Evolutionary conservation across 192 early-diverging fungal species (phyloP), one percentile per base, ranked within the genome.

Genomic region (Entomortierella lignicola): DNA sequence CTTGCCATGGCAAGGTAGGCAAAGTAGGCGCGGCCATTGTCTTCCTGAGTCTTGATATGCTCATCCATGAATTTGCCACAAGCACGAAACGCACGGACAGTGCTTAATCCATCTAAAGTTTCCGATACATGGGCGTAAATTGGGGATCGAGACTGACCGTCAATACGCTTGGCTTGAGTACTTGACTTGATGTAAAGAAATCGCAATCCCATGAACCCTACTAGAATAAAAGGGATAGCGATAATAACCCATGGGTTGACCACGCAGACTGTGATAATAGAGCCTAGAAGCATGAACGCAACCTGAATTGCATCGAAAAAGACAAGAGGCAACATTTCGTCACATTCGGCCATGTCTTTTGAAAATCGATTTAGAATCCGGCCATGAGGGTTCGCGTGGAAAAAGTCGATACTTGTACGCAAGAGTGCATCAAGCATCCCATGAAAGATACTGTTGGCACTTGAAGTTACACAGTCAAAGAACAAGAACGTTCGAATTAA

Each of bases 101-200:
- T 87, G 0, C 86, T 84, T 31, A 90, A 71, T 0, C 93, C 94
- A 25, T 90, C 92, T 29, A 93, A 66, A 0, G 92, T 85, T 30
- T 90, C 85, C 11, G 84, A 94, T 37, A 82, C 63, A 64, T 73
- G 85, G 48, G 82, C 88, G 82, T 86, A 84, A 10, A 96, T 77
- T 8, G 90, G 86, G 0, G 87, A 87, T 4, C 91, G 87, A 13
- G 92, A 89, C 13, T 85, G 75, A 32, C 86, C 81, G 72, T 93
- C 92, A 64, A 90, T 81, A n/a, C 91, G 87, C 74, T 92, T 93
- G 60, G 92, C 79, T 43, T 91, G 89, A 10, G 90, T 83, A 27
- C 86, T 85, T 6, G 90, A 70, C 12, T 34, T 55, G 57, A 93
- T 82, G 54, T 91, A 93, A 11, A 67, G 47, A 2, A 32, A 42